Evolutionary conservation across 2,329 filamentous ascomycete genomes (phyloP).

Genomic region (Fusarium sp.): DNA sequence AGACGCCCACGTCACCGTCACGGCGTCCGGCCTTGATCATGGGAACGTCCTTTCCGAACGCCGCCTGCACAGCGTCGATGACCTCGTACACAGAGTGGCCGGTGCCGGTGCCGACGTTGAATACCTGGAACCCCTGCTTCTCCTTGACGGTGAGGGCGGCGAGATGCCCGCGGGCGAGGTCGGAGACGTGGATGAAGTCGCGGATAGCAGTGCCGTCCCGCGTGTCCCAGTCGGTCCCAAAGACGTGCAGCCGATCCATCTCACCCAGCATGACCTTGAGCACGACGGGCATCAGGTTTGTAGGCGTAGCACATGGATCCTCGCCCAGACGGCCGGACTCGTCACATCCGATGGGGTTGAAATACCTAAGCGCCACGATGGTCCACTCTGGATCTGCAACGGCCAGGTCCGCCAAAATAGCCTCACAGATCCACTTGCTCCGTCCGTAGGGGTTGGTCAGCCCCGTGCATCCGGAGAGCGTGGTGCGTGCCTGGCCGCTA

Average conservation of each 20-base stretch:
- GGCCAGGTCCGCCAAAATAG: slow-evolving; percentile 71
- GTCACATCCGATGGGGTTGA: slow-evolving; percentile 76
- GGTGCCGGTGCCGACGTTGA: slow-evolving; percentile 59
- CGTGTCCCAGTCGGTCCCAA: slow-evolving; percentile 74
- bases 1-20: slow-evolving; percentile 57
- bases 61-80: slow-evolving; percentile 53
- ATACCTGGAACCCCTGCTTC: slow-evolving; percentile 51
- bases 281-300: slow-evolving; percentile 74
- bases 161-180: slow-evolving; percentile 87
- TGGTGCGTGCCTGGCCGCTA: slow-evolving; percentile 47
- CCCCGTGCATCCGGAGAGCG: slow-evolving; percentile 57
- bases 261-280: slow-evolving; percentile 69
- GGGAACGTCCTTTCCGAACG: slow-evolving; percentile 51
- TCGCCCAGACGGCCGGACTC: slow-evolving; percentile 72
- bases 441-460: slow-evolving; percentile 74
- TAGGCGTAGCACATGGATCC: slow-evolving; percentile 69
- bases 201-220: slow-evolving; percentile 94
- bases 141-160: slow-evolving; percentile 74
- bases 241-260: slow-evolving; percentile 66
- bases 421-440: slow-evolving; percentile 75
- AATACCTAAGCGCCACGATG: slow-evolving; percentile 73
- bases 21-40: slow-evolving; percentile 51
- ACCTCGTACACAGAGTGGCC: slow-evolving; percentile 58
- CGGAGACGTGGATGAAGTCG: slow-evolving; percentile 97
- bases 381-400: slow-evolving; percentile 70